A percentile compares a stretch with the other conserved stretches of the same genome.
Conservation (phyloP, 345 rosid genomes). For the Hevea brasiliensis region DNA sequence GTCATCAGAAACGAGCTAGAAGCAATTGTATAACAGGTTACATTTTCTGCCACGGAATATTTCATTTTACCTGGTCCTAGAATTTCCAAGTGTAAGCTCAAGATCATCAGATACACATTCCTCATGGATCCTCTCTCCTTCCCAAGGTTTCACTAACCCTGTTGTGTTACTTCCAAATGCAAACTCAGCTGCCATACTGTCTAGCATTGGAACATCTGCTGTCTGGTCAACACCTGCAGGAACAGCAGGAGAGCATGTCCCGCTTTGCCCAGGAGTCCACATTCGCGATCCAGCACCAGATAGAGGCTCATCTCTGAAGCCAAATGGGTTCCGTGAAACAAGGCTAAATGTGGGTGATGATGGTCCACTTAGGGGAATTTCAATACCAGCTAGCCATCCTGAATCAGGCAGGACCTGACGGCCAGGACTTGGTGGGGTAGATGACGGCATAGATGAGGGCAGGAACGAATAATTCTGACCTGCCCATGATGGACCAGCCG, state of each 20-base stretch:
- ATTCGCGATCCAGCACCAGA: conserved; percentile 72
- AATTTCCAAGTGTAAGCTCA: conserved; percentile 94
- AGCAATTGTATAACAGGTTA: too few species aligned
- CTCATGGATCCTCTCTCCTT: conserved; percentile 96
- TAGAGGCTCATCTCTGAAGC: conserved; percentile 59
- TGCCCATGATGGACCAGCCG: conserved; percentile 47
- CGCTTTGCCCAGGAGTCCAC: conserved; percentile 98
- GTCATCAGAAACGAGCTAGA: not conserved
- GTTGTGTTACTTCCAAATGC: conserved; percentile 71
- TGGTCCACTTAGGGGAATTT: conserved; percentile 66
- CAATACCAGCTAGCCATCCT: conserved; percentile 82
- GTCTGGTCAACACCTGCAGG: conserved; percentile 70
- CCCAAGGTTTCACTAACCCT: conserved; percentile 95
- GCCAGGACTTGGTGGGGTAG: conserved; percentile 97
- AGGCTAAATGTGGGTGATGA: conserved; percentile 94
- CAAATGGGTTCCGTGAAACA: conserved; percentile 72
- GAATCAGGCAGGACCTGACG: conserved; percentile 75
- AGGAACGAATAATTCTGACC: conserved; percentile 51
- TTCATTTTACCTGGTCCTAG: conserved; percentile 59
- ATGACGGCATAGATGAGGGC: conserved; percentile 49
- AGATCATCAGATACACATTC: conserved; percentile 93
- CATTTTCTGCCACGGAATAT: conserved; percentile 4
- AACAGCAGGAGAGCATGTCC: conserved; percentile 93
- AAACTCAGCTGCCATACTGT: conserved; percentile 75
- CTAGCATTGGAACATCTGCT: conserved; percentile 81